phyloP scores from a whole-genome alignment of 805 yeast genomes.

The Candida jianshihensis region DNA sequence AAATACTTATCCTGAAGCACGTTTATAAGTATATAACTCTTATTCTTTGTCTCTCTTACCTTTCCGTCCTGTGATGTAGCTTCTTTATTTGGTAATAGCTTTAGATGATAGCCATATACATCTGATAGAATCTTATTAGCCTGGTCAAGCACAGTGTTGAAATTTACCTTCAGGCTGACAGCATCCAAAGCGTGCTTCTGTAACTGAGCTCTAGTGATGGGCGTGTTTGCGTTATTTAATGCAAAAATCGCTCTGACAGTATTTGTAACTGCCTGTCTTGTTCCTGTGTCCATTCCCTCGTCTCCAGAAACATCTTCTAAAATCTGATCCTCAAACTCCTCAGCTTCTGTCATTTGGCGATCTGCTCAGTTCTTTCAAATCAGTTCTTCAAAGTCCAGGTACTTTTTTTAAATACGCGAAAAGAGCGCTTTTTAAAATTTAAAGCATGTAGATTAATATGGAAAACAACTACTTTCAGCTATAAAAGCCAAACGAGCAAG shows the following conservation, averaged over 20 bases:
- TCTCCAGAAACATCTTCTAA: too few species aligned
- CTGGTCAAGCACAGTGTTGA: conserved; percentile 1
- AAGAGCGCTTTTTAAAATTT: too few species aligned
- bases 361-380: background rate
- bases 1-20: conserved; percentile 7
- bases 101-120: conserved; percentile 4
- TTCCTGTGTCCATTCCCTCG: background rate
- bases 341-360: background rate
- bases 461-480: too few species aligned
- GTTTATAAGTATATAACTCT: conserved; percentile 15
- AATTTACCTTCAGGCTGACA: conserved; percentile 2
- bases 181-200: conserved; percentile 11
- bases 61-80: conserved; percentile 7
- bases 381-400: background rate
- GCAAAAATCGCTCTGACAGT: conserved; percentile 8
- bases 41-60: conserved; percentile 4
- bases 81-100: conserved; percentile 11
- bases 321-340: background rate
- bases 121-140: conserved; percentile 6
- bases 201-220: conserved; percentile 7
- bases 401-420: too few species aligned
- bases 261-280: conserved; percentile 2
- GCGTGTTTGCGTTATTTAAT: conserved; percentile 5
- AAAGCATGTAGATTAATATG: too few species aligned
- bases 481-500: too few species aligned